Conservation (phyloP, 73 alveolate species). For the Paraurostyla sp. region DNA sequence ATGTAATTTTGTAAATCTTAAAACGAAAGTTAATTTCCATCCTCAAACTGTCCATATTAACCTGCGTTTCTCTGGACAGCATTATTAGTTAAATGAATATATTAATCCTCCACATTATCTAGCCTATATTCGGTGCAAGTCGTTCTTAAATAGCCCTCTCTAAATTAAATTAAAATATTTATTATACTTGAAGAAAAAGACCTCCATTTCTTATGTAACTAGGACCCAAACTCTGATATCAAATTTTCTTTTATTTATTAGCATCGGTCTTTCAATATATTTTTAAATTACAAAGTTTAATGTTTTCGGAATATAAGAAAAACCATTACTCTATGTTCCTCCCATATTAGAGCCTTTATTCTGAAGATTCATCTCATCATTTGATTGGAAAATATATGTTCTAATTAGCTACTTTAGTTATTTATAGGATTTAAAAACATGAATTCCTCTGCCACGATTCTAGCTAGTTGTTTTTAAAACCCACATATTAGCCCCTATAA, state of each 20-base stretch:
- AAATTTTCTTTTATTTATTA: slow-evolving; percentile 90
- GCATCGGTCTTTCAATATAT: slow-evolving; percentile 94
- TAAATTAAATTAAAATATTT: slow-evolving; percentile 58
- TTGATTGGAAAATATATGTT: neutral
- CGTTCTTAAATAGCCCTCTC: slow-evolving; percentile 94
- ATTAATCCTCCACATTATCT: slow-evolving; percentile 81
- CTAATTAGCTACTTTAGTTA: slow-evolving; percentile 54
- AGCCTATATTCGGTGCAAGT: slow-evolving; percentile 80
- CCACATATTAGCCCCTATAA: slow-evolving; percentile 75
- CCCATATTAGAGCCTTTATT: neutral
- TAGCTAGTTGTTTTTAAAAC: slow-evolving; percentile 79
- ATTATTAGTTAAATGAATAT: slow-evolving; percentile 95
- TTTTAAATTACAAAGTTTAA: slow-evolving; percentile 88
- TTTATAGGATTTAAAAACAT: slow-evolving; percentile 70
- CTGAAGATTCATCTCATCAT: neutral
- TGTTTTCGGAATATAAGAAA: slow-evolving; percentile 46
- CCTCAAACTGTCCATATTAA: slow-evolving; percentile 64
- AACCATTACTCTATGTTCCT: neutral
- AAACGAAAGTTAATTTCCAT: slow-evolving; percentile 85
- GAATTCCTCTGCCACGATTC: slow-evolving; percentile 86
- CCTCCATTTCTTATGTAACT: slow-evolving; percentile 81
- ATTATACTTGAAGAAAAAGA: slow-evolving; percentile 82
- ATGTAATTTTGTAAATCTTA: slow-evolving; percentile 77
- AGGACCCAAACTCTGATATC: slow-evolving; percentile 97
- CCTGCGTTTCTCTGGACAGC: slow-evolving; percentile 68